Evolutionary conservation across 495 filamentous ascomycete genomes (phyloP), one percentile per base, ranked within the genome.

Genomic region (Daldinia concentrica): DNA sequence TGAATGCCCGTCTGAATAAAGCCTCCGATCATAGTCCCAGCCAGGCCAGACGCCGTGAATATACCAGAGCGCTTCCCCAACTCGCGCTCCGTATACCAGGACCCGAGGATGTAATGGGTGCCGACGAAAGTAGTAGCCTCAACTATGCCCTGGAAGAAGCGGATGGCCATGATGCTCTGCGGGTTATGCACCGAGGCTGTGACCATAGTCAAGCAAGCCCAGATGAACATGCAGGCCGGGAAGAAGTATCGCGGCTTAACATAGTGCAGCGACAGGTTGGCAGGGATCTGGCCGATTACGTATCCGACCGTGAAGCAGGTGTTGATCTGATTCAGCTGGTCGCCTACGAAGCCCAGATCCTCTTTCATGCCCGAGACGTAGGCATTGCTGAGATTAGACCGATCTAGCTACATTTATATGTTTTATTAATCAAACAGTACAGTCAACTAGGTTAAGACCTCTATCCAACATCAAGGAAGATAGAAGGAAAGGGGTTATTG

Each of bases 301-400:
- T 87, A 89, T 17, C 81, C 81, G 41, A 82, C 63, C 9, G 79
- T 82, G 63, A 82, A 81, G 27, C 79, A 80, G 14, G 87, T 88
- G 68, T 88, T 89, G 77, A 90, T 87, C 52, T 81, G 71, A 67
- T 88, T 89, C 24, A 87, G 80, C 72, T 90, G 85, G 74, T 88
- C 81, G 6, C 86, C 88, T 0, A 77, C 66, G 63, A 90, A 87
- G 63, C 76, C 67, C 12, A 90, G 81, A 66, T 90, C 87, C 61
- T 89, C 86, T 64, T 87, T 88, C 88, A 91, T 89, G 1, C 89
- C 89, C 0, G 85, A 86, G 29, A 90, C 86, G 77, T 90, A 90
- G 64, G 89, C 88, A 82, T 89, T 88, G 67, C 80, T 80, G 12
- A 91, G 68, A 71, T 89, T 90, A 17, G 84, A 81, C 6, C 87